Evolutionary conservation across 2,329 filamentous ascomycete species (phyloP), one percentile per base, ranked within the genome.

Genomic region (Aspergillus chevalieri): DNA sequence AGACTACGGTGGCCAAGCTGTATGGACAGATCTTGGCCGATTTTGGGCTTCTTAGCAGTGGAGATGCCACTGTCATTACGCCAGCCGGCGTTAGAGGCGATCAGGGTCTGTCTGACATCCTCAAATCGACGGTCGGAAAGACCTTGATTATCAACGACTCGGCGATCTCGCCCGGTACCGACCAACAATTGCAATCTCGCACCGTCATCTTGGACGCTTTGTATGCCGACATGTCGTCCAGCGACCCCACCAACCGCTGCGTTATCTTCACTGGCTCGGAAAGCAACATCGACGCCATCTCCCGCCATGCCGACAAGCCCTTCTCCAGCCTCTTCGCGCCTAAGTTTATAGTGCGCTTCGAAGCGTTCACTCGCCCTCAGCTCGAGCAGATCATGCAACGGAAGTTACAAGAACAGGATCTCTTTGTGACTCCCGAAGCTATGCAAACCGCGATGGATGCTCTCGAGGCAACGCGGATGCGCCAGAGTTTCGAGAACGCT

Each of bases 401-500:
- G 6, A 59, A 53, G 33, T 36, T 57, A 6, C 26, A 49, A 24
- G 53, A 59, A 19, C 50, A 55, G 36, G 50, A 50, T 24, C 44
- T 57, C 28, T 49, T 50, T 14, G 47, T 49, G 4, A 59, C 57
- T 1, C 50, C 53, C 0, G 55, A 57, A 36, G 57, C 53, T 15
- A 50, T 57, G 26, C 48, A 54, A 12, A 52, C 49, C 2, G 55
- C 57, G 3, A 36, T 57, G 44, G 49, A 56, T 21, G 51, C 55
- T 6, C 51, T 59, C 9, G 52, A 55, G 9, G 47, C 43, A 10
- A 50, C 53, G 4, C 52, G 52, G 12, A 52, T 57, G 52, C 53
- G 56, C 36, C 51, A 51, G 24, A 55, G 58, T n/a, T 58, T 59
- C 24, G 54, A 54, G 36, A 52, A 59, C 15, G 57, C 52, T 2